Percentiles rank a stretch among this genome's conserved stretches.
These are phyloP conservation scores for Lantana camara DNA, from an alignment of 257 asterid species.

Conservation along the genomic window DNA sequence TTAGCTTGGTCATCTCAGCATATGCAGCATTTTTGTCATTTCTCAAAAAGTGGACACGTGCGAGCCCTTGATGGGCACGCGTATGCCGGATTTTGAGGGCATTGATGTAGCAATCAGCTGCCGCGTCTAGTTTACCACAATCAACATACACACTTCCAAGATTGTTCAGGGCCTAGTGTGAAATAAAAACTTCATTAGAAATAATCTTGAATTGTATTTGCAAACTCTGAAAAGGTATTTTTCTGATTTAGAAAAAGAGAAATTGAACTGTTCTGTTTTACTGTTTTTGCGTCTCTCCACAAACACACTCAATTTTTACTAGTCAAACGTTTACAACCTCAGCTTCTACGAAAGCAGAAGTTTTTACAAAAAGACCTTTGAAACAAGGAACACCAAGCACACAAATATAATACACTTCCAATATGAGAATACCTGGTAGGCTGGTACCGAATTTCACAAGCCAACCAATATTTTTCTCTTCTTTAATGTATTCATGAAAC, in stretches of 20 bases:
- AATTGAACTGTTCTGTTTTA: too few relatives aligned
- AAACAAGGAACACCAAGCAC: neutral
- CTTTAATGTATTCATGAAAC: neutral
- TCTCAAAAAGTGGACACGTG: slow-evolving; percentile 89
- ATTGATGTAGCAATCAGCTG: slow-evolving; percentile 94
- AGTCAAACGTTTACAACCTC: too few relatives aligned
- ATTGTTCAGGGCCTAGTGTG: slow-evolving; percentile 84
- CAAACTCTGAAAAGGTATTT: too few relatives aligned
- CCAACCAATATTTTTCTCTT: neutral
- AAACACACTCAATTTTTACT: too few relatives aligned
- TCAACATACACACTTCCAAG: slow-evolving; percentile 96
- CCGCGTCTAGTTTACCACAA: slow-evolving; percentile 81
- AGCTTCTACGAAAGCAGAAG: too few relatives aligned
- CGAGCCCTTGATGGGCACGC: slow-evolving; percentile 98
- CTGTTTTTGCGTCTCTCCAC: too few relatives aligned
- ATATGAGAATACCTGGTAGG: neutral
- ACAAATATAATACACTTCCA: neutral
- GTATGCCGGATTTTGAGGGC: slow-evolving; percentile 96
- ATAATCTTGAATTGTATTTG: neutral
- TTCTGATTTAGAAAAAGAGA: too few relatives aligned
- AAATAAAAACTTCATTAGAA: slow-evolving; percentile 8
- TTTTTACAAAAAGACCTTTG: too few relatives aligned
- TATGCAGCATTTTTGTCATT: slow-evolving; percentile 87
- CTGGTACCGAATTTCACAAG: neutral
- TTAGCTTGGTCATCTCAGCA: slow-evolving; percentile 91